Evolutionary conservation across 192 early-diverging fungal species (phyloP).

Genomic region (Coemansia sp.): DNA sequence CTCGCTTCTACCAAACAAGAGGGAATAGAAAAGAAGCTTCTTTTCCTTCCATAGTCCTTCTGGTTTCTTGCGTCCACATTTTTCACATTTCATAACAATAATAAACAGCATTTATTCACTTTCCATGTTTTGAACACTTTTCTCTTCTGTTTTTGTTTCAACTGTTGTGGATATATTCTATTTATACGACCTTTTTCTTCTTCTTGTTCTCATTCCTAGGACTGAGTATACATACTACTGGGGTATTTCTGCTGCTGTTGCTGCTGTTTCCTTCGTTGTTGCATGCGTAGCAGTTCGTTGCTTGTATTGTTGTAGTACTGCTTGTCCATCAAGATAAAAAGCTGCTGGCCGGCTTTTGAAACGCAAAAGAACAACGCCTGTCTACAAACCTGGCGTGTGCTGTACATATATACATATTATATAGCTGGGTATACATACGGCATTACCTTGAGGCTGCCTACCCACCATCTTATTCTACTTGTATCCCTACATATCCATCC

Average conservation of each 20-base stretch:
- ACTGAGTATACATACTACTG: too few species aligned
- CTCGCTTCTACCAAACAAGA: background rate
- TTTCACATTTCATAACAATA: background rate
- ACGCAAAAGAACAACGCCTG: background rate
- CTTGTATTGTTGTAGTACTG: background rate
- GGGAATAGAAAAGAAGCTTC: background rate
- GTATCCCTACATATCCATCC: too few species aligned
- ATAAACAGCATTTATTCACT: too few species aligned
- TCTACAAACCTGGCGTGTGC: background rate
- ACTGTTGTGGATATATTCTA: background rate
- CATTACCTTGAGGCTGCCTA: too few species aligned
- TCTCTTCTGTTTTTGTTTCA: background rate
- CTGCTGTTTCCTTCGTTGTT: background rate
- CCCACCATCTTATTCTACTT: too few species aligned
- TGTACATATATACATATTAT: background rate
- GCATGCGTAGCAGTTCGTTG: background rate
- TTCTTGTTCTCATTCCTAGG: background rate
- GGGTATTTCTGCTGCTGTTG: too few species aligned
- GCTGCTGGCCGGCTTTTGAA: conserved; percentile 2
- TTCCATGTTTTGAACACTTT: background rate
- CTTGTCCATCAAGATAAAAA: background rate
- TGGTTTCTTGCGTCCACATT: background rate
- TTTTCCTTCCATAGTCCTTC: background rate
- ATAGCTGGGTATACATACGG: too few species aligned
- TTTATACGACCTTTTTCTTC: background rate